phyloP scores from a whole-genome alignment of 768 basidiomycete species.

The Infundibulicybe gibba region DNA sequence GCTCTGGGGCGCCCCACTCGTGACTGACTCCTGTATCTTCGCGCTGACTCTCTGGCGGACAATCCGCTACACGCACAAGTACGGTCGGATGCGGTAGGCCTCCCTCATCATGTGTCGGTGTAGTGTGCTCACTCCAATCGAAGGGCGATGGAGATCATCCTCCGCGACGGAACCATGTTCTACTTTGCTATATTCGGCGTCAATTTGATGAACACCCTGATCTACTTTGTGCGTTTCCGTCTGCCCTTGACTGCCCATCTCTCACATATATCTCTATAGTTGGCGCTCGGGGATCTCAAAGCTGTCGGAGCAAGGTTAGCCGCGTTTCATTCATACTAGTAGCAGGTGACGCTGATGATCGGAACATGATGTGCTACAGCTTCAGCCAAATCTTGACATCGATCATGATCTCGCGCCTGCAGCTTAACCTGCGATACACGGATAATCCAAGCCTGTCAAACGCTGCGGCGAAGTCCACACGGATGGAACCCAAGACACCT shows the following conservation, averaged over 20 bases:
- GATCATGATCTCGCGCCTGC: slow-evolving; percentile 17
- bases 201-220: slow-evolving; percentile 19
- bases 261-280: slow-evolving; percentile 1
- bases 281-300: slow-evolving; percentile 14
- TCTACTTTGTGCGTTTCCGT: slow-evolving; percentile 14
- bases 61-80: slow-evolving; percentile 8
- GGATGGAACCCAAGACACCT: slow-evolving; percentile 3
- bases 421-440: slow-evolving; percentile 13
- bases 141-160: slow-evolving; percentile 9
- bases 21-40: slow-evolving; percentile 17
- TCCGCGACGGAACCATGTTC: slow-evolving; percentile 18
- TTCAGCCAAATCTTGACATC: slow-evolving; percentile 19
- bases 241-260: too few species aligned
- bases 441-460: background rate
- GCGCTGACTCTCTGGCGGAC: slow-evolving; percentile 15
- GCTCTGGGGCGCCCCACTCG: slow-evolving; percentile 17
- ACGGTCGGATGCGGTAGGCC: slow-evolving; percentile 12
- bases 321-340: background rate
- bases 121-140: too few species aligned
- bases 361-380: background rate
- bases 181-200: slow-evolving; percentile 17
- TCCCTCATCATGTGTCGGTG: background rate
- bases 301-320: slow-evolving; percentile 17
- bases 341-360: too few species aligned
- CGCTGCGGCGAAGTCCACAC: slow-evolving; percentile 1